A percentile compares a stretch with the other conserved stretches of the same genome.
Evolutionary conservation across 1,139 yeast genomes (phyloP).

Genomic region (Taphrina pruni): DNA sequence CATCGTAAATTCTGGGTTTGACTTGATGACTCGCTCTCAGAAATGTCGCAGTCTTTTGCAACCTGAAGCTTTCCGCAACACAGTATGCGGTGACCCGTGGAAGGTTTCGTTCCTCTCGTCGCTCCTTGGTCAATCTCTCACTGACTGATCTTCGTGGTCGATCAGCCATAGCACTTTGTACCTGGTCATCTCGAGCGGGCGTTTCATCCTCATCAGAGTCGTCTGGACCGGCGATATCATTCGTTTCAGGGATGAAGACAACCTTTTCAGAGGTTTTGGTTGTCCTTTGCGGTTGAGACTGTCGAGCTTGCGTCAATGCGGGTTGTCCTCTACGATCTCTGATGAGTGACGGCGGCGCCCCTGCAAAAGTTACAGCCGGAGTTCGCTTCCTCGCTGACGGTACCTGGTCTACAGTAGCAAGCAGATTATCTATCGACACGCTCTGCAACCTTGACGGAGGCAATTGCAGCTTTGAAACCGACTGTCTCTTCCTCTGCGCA

Average conservation of each 20-base stretch:
- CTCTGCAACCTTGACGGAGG: conserved; percentile 40
- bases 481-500: conserved; percentile 14
- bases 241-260: conserved; percentile 45
- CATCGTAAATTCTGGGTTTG: conserved; percentile 84
- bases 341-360: conserved; percentile 26
- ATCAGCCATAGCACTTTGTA: not conserved
- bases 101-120: conserved; percentile 39
- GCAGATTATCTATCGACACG: conserved; percentile 34
- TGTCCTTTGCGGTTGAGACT: conserved; percentile 43
- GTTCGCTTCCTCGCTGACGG: conserved; percentile 40
- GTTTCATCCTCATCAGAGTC: conserved; percentile 40
- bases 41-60: conserved; percentile 68
- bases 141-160: conserved; percentile 32
- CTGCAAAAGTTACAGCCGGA: conserved; percentile 38
- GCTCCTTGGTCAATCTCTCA: conserved; percentile 40
- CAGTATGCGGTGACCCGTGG: conserved; percentile 90
- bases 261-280: conserved; percentile 46
- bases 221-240: conserved; percentile 36
- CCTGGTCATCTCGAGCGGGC: conserved; percentile 35
- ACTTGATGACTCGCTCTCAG: conserved; percentile 75
- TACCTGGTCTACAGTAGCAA: conserved; percentile 36
- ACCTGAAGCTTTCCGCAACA: conserved; percentile 78
- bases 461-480: conserved; percentile 26
- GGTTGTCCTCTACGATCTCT: conserved; percentile 25
- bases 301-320: conserved; percentile 27